Conservation (phyloP, 2,329 filamentous ascomycete genomes). For the Sphaerulina vaccinii region DNA sequence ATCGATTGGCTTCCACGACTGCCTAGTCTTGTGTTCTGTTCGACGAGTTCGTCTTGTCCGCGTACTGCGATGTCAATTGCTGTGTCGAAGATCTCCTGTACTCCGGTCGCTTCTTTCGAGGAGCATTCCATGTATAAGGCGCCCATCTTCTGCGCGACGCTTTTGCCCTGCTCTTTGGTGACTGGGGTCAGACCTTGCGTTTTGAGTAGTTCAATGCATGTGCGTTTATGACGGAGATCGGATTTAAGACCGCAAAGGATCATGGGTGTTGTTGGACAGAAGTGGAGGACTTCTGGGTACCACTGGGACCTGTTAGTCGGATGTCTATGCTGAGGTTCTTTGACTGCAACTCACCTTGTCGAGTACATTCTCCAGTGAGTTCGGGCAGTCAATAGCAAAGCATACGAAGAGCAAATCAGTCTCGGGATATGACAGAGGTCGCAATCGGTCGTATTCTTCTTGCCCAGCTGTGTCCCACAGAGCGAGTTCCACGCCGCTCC, state of each 20-base stretch:
- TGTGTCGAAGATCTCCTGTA: slow-evolving; percentile 92
- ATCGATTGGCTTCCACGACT: slow-evolving; percentile 39
- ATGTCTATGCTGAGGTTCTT: neutral
- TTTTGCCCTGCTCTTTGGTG: slow-evolving; percentile 82
- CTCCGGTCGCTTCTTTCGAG: slow-evolving; percentile 93
- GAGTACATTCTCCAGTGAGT: slow-evolving; percentile 96
- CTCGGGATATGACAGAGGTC: slow-evolving; percentile 94
- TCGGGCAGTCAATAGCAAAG: slow-evolving; percentile 98
- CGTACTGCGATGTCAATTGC: slow-evolving; percentile 88
- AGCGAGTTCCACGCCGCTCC: slow-evolving; percentile 93
- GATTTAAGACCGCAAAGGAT: slow-evolving; percentile 96
- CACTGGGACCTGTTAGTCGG: slow-evolving; percentile 59
- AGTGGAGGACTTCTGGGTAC: slow-evolving; percentile 98
- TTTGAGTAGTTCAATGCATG: slow-evolving; percentile 97
- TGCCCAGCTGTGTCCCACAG: slow-evolving; percentile 98
- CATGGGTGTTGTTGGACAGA: slow-evolving; percentile 95
- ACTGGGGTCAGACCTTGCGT: slow-evolving; percentile 96
- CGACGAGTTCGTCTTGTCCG: slow-evolving; percentile 54
- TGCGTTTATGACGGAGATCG: slow-evolving; percentile 90
- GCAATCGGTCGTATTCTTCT: slow-evolving; percentile 95
- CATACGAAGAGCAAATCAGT: slow-evolving; percentile 98
- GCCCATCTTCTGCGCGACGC: slow-evolving; percentile 88
- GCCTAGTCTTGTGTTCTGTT: slow-evolving; percentile 45
- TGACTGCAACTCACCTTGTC: slow-evolving; percentile 73
- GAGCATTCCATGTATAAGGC: slow-evolving; percentile 98